phyloP scores from a whole-genome alignment of 305 asterid genomes.

The Nicotiana rustica region DNA sequence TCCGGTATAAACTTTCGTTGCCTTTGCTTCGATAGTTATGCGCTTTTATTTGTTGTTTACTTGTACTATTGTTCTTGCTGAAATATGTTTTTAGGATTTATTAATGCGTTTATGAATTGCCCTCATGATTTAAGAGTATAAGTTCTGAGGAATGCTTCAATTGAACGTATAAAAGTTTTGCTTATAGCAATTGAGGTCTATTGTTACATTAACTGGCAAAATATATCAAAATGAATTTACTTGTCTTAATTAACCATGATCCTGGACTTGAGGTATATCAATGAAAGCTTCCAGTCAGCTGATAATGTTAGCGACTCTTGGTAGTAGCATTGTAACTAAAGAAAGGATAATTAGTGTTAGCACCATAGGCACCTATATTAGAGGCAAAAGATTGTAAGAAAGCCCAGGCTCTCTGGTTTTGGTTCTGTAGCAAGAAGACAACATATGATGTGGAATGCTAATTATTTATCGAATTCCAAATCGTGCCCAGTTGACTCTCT shows the following conservation, averaged over 20 bases:
- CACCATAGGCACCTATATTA: neutral
- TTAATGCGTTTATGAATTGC: neutral
- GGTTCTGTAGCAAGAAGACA: too few relatives aligned
- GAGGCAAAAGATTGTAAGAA: too few relatives aligned
- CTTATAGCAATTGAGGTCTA: constrained; percentile 5
- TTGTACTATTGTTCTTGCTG: neutral
- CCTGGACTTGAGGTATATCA: neutral
- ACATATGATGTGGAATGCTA: too few relatives aligned
- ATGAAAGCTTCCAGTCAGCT: neutral
- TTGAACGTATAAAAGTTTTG: neutral
- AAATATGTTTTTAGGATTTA: neutral
- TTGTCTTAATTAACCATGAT: neutral
- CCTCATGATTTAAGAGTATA: neutral
- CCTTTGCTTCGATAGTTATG: neutral
- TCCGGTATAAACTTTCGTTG: neutral
- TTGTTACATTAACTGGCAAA: neutral
- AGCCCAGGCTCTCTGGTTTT: too few relatives aligned
- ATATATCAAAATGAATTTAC: neutral
- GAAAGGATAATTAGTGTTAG: neutral
- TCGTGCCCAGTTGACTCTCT: too few relatives aligned
- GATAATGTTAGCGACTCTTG: neutral
- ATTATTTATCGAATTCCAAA: too few relatives aligned
- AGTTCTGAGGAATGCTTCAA: neutral
- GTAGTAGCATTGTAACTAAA: neutral
- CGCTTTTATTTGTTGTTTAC: neutral